Conservation (phyloP, 768 basidiomycete species). For the Lenzites betulinus region DNA sequence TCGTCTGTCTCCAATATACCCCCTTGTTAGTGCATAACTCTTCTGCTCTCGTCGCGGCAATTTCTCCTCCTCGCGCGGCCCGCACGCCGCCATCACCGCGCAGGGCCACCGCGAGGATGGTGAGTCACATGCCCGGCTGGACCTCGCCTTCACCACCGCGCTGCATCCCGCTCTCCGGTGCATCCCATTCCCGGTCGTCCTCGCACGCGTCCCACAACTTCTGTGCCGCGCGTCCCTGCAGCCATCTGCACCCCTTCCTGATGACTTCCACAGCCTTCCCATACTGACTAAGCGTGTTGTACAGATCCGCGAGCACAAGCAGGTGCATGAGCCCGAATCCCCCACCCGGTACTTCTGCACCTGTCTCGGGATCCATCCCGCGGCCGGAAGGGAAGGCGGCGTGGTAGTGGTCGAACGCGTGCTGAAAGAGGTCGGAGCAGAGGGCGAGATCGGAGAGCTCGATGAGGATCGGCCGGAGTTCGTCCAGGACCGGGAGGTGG, state of each 20-base stretch:
- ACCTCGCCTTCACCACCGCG: slow-evolving; percentile 43
- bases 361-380: slow-evolving; percentile 35
- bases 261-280: slow-evolving; percentile 69
- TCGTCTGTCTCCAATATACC: no score
- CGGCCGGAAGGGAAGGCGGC: slow-evolving; percentile 49
- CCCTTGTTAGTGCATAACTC: no score
- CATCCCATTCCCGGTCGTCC: slow-evolving; percentile 91
- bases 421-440: slow-evolving; percentile 68
- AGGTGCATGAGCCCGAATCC: slow-evolving; percentile 67
- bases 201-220: slow-evolving; percentile 77
- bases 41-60: no score
- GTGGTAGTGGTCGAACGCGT: slow-evolving; percentile 73
- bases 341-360: slow-evolving; percentile 29
- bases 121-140: slow-evolving; percentile 58
- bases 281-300: slow-evolving; percentile 69
- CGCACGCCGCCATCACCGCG: no score
- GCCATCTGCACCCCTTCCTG: slow-evolving; percentile 80
- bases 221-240: slow-evolving; percentile 79
- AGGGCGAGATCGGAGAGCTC: slow-evolving; percentile 67
- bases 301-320: slow-evolving; percentile 83
- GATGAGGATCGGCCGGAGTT: slow-evolving; percentile 75
- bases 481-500: slow-evolving; percentile 75
- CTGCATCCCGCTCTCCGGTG: slow-evolving; percentile 36
- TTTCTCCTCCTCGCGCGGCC: no score
- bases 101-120: no score